Evolutionary conservation across 2,329 filamentous ascomycete genomes (phyloP).

Genomic region (Trichoderma sp.): DNA sequence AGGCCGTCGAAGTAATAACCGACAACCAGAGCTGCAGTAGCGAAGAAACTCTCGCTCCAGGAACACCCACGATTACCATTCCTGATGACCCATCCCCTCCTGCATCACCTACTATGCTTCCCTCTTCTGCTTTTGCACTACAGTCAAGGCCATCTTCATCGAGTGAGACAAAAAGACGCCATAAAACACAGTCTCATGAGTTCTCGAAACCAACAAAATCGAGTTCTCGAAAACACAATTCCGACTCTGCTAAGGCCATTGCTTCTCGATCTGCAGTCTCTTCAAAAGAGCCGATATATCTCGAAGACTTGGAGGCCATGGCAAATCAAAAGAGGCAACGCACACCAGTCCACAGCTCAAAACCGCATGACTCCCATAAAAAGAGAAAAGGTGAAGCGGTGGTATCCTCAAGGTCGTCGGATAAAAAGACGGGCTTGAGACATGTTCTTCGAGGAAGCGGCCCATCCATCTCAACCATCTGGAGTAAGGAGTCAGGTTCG

Average conservation of each 20-base stretch:
- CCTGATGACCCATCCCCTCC: conserved; percentile 7
- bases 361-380: conserved; percentile 9
- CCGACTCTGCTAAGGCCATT: background rate
- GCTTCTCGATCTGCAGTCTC: conserved; percentile 20
- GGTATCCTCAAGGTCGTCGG: conserved; percentile 20
- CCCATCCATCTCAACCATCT: conserved; percentile 47
- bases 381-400: conserved; percentile 27
- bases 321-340: conserved; percentile 49
- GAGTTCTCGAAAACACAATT: conserved; percentile 7
- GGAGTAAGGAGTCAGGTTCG: conserved; percentile 44
- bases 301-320: conserved; percentile 16
- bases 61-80: background rate
- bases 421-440: conserved; percentile 34
- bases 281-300: conserved; percentile 21
- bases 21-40: background rate
- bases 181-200: background rate
- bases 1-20: conserved; percentile 24
- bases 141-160: background rate
- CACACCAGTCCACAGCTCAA: conserved; percentile 31
- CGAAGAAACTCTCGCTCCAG: conserved; percentile 5
- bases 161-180: background rate
- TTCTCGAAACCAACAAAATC: conserved; percentile 18
- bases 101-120: background rate
- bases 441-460: conserved; percentile 51
- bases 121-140: background rate